Evolutionary conservation across 345 rosid species (phyloP).

Genomic region (Linum tenue): DNA sequence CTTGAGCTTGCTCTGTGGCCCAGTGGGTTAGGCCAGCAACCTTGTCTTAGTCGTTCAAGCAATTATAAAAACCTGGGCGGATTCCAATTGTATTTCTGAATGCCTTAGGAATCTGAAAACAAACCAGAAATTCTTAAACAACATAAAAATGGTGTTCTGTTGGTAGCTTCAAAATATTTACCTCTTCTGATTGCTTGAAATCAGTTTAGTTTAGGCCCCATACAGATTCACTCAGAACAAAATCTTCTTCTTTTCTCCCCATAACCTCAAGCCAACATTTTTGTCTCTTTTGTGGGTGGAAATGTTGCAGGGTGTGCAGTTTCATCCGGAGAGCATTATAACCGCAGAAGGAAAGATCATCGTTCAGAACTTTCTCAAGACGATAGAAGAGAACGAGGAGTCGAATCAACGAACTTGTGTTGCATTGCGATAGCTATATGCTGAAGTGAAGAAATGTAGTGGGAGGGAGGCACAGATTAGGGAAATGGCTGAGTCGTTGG

Average conservation of each 20-base stretch:
- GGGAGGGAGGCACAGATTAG: neutral
- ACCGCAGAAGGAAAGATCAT: slow-evolving; percentile 64
- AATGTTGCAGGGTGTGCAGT: slow-evolving; percentile 73
- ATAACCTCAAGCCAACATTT: neutral
- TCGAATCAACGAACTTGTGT: neutral
- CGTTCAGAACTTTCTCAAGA: slow-evolving; percentile 56
- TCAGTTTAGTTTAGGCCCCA: neutral
- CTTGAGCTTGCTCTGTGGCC: neutral
- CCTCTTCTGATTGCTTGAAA: neutral
- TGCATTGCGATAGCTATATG: neutral
- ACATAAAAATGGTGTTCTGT: no score
- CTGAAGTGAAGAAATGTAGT: no score
- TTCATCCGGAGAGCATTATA: slow-evolving; percentile 97
- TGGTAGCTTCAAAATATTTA: no score
- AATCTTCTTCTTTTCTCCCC: neutral
- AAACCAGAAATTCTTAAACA: no score
- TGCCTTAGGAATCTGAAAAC: no score
- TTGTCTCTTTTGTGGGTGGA: no score
- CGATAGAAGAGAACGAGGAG: slow-evolving; percentile 17
- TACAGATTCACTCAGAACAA: no score
- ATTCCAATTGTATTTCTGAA: no score
- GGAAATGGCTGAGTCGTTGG: neutral
- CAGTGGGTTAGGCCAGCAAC: no score
- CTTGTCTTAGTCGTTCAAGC: no score
- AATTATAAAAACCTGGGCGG: no score